phyloP scores from a whole-genome alignment of 2,329 filamentous ascomycete genomes.

The Emmonsiellopsis sp. region DNA sequence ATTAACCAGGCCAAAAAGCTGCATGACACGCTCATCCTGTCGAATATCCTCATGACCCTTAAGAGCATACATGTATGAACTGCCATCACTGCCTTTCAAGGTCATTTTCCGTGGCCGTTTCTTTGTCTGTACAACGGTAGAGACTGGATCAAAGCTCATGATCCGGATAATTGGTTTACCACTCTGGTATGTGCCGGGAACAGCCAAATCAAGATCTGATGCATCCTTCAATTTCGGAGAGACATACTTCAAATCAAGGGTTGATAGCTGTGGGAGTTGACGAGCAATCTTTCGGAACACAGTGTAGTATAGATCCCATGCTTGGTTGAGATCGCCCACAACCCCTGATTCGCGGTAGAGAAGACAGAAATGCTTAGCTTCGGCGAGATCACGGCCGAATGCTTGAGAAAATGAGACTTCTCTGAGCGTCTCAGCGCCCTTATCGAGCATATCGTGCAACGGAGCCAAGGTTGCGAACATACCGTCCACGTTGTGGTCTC shows the following conservation, averaged over 20 bases:
- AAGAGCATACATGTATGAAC: constrained; percentile 75
- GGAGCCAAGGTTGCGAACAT: constrained; percentile 91
- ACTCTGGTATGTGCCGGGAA: constrained; percentile 90
- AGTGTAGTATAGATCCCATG: constrained; percentile 98
- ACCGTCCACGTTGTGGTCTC: constrained; percentile 91
- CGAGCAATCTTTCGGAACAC: constrained; percentile 93
- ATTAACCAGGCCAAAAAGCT: constrained; percentile 95
- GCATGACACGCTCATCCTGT: constrained; percentile 98
- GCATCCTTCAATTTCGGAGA: constrained; percentile 85
- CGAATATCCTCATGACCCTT: constrained; percentile 99
- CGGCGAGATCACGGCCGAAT: constrained; percentile 87
- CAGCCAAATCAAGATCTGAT: constrained; percentile 77
- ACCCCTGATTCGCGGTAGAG: constrained; percentile 85
- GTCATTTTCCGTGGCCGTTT: constrained; percentile 87
- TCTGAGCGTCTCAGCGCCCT: constrained; percentile 81
- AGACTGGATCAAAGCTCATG: constrained; percentile 77
- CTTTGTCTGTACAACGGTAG: constrained; percentile 92
- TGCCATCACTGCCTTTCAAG: constrained; percentile 80
- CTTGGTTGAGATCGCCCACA: constrained; percentile 89
- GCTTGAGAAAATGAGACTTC: constrained; percentile 97
- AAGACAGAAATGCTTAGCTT: constrained; percentile 92
- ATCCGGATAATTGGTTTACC: constrained; percentile 73
- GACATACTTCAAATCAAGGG: constrained; percentile 89
- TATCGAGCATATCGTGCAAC: constrained; percentile 82
- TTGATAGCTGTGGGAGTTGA: constrained; percentile 86